Conservation (phyloP, 306 rosid genomes). For the Begonia masoniana region DNA sequence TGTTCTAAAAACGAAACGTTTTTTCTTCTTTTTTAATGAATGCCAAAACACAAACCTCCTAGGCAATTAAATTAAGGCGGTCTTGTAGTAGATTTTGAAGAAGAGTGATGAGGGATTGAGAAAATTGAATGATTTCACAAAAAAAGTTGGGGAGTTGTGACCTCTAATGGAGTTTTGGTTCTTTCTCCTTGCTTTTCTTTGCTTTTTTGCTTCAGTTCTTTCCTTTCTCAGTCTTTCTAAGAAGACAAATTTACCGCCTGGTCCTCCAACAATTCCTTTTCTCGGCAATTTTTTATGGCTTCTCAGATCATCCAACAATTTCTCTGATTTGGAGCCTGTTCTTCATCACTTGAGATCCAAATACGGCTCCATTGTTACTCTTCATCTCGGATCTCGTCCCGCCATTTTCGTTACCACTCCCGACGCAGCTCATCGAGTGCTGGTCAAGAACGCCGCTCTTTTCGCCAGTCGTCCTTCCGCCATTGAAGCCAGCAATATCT, state of each 20-base stretch:
- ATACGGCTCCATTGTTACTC: constrained; percentile 32
- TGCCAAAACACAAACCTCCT: too few relatives aligned
- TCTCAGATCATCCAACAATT: constrained; percentile 27
- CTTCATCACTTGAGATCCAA: constrained; percentile 26
- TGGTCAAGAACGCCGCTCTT: constrained; percentile 24
- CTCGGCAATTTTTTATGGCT: constrained; percentile 38
- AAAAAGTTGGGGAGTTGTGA: too few relatives aligned
- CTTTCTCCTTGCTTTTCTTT: constrained; percentile 8
- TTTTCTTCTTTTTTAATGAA: too few relatives aligned
- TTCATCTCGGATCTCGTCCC: constrained; percentile 29
- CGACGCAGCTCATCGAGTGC: constrained; percentile 29
- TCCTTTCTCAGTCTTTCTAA: neutral
- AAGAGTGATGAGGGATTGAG: too few relatives aligned
- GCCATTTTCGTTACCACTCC: constrained; percentile 33
- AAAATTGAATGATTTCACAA: too few relatives aligned
- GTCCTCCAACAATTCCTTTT: constrained; percentile 35
- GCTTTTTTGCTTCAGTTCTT: constrained; percentile 6
- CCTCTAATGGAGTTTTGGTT: neutral
- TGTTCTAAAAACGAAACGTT: too few relatives aligned
- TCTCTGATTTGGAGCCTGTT: constrained; percentile 27
- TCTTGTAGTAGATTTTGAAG: too few relatives aligned
- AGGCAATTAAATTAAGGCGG: too few relatives aligned
- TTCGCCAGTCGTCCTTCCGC: constrained; percentile 33
- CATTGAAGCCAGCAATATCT: constrained; percentile 12
- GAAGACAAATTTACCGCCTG: constrained; percentile 29